These are phyloP conservation scores for Mycena kentingensis DNA, from an alignment of 768 basidiomycete genomes.

Conservation along the genomic window DNA sequence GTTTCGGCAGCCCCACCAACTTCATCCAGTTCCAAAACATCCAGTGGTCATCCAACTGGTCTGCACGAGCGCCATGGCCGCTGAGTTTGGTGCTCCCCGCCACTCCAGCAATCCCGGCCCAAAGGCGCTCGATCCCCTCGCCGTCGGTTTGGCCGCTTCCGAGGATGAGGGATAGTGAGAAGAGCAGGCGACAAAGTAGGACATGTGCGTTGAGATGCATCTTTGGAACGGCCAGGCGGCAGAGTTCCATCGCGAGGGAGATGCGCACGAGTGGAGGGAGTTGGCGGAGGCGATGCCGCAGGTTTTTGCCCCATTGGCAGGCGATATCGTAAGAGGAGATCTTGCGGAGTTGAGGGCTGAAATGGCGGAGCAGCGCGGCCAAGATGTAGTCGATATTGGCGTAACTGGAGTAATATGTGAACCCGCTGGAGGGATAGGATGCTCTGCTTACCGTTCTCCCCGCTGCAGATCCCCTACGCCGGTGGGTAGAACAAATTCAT, in stretches of 20 bases:
- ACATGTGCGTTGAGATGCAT: constrained; percentile 33
- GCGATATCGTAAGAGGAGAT: constrained; percentile 36
- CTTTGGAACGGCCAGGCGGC: constrained; percentile 29
- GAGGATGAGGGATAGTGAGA: constrained; percentile 25
- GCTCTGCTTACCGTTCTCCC: constrained; percentile 31
- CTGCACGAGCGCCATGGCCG: constrained; percentile 33
- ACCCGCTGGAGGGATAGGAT: neutral
- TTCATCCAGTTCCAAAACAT: neutral
- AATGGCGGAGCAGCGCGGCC: constrained; percentile 18
- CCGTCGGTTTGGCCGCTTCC: constrained; percentile 36
- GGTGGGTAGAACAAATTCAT: constrained; percentile 21
- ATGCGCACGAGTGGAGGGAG: constrained; percentile 17
- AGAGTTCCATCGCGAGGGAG: neutral
- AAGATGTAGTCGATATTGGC: constrained; percentile 41
- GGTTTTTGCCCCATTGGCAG: constrained; percentile 32
- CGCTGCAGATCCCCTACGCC: constrained; percentile 33
- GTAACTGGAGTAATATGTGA: constrained; percentile 26
- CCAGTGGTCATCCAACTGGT: constrained; percentile 6
- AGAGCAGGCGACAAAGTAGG: constrained; percentile 23
- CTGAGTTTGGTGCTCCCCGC: constrained; percentile 37
- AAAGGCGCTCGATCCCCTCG: constrained; percentile 35
- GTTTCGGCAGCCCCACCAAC: neutral
- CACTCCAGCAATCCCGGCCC: constrained; percentile 29
- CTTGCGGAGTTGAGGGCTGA: constrained; percentile 5
- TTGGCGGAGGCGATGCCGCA: constrained; percentile 18